phyloP scores from a whole-genome alignment of 352 stramenopile genomes.

The Blastocystis sp. region DNA sequence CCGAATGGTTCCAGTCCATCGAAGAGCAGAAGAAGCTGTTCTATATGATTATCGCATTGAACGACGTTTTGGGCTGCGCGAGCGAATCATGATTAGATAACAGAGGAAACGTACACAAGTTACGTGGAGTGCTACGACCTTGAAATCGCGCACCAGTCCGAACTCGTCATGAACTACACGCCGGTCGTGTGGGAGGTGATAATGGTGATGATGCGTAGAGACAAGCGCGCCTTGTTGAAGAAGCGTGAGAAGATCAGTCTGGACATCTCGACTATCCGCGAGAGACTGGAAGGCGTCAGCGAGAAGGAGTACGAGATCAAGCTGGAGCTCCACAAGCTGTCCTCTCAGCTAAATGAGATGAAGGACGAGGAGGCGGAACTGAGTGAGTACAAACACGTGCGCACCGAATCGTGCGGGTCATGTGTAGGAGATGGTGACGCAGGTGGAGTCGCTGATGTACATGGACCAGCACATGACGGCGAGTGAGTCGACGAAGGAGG shows the following conservation, averaged over 20 bases:
- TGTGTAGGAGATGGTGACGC: conserved; percentile 4
- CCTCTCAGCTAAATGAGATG: background rate
- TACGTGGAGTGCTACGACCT: conserved; percentile 9
- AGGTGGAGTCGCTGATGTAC: conserved; percentile 55
- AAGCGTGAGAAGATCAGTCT: background rate
- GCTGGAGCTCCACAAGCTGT: background rate
- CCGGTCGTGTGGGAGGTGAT: background rate
- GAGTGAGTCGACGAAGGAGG: background rate
- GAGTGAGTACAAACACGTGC: conserved; percentile 17
- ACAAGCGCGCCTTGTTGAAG: background rate
- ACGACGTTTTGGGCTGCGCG: background rate
- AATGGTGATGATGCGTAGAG: background rate
- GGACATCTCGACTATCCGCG: conserved; percentile 13
- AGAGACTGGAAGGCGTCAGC: conserved; percentile 30
- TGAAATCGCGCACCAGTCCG: background rate
- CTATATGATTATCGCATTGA: background rate
- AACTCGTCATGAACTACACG: conserved; percentile 23
- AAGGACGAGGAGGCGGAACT: conserved; percentile 20
- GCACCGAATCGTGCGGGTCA: background rate
- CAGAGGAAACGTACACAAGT: background rate
- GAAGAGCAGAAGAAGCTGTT: conserved; percentile 26
- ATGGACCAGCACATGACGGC: conserved; percentile 5
- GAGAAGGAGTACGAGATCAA: conserved; percentile 28
- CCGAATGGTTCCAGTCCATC: conserved; percentile 8
- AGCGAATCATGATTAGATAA: background rate